Evolutionary conservation across 2,329 filamentous ascomycete species (phyloP).

Genomic region (Talaromyces funiculosus): DNA sequence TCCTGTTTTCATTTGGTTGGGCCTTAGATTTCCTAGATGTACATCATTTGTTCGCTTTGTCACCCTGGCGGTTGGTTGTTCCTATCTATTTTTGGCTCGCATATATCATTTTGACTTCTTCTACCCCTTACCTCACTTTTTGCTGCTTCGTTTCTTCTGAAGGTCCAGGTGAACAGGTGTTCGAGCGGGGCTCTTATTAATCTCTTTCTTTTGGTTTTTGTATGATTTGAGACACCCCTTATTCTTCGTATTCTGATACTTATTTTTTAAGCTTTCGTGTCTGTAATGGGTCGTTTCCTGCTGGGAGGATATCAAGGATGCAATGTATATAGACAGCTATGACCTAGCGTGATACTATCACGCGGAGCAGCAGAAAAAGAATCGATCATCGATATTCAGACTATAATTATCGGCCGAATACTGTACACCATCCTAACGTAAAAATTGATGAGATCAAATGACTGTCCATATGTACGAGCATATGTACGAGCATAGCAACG

Average conservation of each 20-base stretch:
- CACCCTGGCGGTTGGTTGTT: slow-evolving; percentile 12
- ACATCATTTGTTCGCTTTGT: slow-evolving; percentile 11
- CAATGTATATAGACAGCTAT: slow-evolving; percentile 1
- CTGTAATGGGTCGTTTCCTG: neutral
- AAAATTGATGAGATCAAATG: neutral
- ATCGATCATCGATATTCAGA: neutral
- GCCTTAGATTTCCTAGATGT: slow-evolving; percentile 12
- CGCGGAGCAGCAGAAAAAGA: neutral
- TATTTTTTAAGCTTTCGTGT: neutral
- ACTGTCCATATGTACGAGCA: neutral
- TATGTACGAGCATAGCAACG: neutral
- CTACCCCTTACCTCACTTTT: neutral
- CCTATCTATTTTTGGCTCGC: neutral
- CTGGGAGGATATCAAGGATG: neutral
- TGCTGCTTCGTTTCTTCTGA: neutral
- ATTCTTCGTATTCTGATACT: neutral
- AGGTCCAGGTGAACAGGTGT: neutral
- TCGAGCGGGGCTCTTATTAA: neutral
- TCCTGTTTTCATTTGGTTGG: slow-evolving; percentile 1
- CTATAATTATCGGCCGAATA: neutral
- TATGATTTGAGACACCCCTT: neutral
- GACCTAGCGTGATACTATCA: neutral
- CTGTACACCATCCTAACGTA: neutral
- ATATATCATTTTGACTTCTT: slow-evolving; percentile 3
- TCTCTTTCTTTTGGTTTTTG: neutral